A percentile compares a stretch with the other conserved stretches of the same genome.
Conservation (phyloP, 2,329 filamentous ascomycete species). For the Aspergillus ruber region DNA sequence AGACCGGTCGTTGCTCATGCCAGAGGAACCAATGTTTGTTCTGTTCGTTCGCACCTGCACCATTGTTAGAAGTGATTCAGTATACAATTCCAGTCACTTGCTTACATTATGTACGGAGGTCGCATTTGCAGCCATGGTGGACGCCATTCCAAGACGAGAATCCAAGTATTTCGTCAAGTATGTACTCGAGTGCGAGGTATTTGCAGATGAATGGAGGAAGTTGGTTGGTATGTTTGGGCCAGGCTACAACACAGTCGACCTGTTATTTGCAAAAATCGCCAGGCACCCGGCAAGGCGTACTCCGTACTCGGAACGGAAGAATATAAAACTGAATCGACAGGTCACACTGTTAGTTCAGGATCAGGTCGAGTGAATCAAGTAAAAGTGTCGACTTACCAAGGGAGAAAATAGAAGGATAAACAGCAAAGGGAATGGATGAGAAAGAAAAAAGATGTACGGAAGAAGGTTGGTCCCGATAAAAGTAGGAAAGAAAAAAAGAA, state of each 20-base stretch:
- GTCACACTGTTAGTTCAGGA: slow-evolving; percentile 7
- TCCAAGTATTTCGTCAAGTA: slow-evolving; percentile 10
- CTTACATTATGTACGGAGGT: slow-evolving; percentile 34
- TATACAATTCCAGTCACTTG: slow-evolving; percentile 2
- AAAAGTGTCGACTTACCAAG: not conserved
- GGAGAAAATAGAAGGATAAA: slow-evolving; percentile 13
- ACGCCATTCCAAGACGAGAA: slow-evolving; percentile 24
- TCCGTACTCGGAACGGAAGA: slow-evolving; percentile 6
- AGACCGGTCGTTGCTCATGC: slow-evolving; percentile 28
- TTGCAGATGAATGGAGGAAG: slow-evolving; percentile 10
- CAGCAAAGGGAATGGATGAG: slow-evolving; percentile 11
- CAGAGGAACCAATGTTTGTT: slow-evolving; percentile 34
- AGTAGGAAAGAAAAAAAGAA: slow-evolving; percentile 3
- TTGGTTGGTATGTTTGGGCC: slow-evolving; percentile 2
- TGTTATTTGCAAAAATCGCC: slow-evolving; percentile 26
- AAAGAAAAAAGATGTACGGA: not conserved
- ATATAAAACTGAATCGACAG: slow-evolving; percentile 20
- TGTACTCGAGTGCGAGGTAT: slow-evolving; percentile 21
- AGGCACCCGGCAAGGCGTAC: slow-evolving; percentile 23
- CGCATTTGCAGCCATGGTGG: slow-evolving; percentile 31
- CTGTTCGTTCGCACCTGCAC: slow-evolving; percentile 28
- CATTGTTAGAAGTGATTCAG: not conserved
- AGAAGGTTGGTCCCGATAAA: not conserved
- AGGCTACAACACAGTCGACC: slow-evolving; percentile 6
- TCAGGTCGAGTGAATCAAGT: not conserved